Conservation (phyloP, 495 filamentous ascomycete species). For the Hypoxylon fragiforme region DNA sequence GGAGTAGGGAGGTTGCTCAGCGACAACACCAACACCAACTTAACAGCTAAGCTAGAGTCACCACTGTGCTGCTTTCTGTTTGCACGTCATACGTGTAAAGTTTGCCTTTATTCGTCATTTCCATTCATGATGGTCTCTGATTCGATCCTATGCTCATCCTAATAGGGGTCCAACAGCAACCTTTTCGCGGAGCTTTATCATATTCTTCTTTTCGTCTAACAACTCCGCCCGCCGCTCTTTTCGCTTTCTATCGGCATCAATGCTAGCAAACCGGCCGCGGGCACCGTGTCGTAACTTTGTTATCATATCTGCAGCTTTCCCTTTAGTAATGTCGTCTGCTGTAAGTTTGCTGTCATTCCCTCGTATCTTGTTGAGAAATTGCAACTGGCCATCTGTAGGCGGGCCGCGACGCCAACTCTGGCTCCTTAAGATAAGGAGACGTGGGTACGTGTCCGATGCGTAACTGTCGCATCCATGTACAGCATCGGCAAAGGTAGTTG, state of each 20-base stretch:
- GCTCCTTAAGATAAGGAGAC: constrained; percentile 57
- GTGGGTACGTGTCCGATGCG: constrained; percentile 64
- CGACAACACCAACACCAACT: background rate
- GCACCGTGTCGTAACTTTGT: constrained; percentile 87
- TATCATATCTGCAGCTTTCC: constrained; percentile 88
- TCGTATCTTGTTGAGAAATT: constrained; percentile 70
- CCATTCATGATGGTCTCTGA: background rate
- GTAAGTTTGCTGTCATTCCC: constrained; percentile 57
- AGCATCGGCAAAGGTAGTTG: constrained; percentile 66
- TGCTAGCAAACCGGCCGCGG: constrained; percentile 63
- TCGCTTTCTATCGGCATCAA: constrained; percentile 54
- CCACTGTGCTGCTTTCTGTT: no score
- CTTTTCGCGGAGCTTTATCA: constrained; percentile 49
- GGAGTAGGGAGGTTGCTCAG: background rate
- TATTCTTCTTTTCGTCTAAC: constrained; percentile 47
- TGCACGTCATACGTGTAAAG: background rate
- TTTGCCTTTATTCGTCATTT: background rate
- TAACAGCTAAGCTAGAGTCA: no score
- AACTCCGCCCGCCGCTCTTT: constrained; percentile 46
- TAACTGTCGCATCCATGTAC: constrained; percentile 84
- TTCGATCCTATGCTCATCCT: constrained; percentile 10
- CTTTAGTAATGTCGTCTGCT: constrained; percentile 67
- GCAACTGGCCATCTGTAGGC: constrained; percentile 70
- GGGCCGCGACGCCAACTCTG: constrained; percentile 68
- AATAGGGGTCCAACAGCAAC: constrained; percentile 71